Base-by-base conservation (phyloP, 352 stramenopile species). In the Plasmopara viticola region DNA sequence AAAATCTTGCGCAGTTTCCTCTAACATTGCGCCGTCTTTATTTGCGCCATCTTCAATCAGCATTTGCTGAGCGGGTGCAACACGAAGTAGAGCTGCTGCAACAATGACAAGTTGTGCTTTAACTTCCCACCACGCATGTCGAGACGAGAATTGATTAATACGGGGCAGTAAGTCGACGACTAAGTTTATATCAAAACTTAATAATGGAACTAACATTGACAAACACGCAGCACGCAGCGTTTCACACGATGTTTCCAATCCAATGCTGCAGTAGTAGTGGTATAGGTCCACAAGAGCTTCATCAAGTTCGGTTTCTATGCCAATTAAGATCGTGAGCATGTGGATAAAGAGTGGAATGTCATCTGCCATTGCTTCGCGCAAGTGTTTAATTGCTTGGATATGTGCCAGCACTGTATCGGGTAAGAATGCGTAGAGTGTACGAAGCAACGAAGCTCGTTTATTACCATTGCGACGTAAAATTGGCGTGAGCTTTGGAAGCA, bases 191-290 rank as follows among this genome's bases (percentile, higher is more conserved):
- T 91, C 68, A 49, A 74, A 84, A 20, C 56, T 65, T 5, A 68
- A 35, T 14, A 72, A 63, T 17, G 56, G 38, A 18, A 67, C 33
- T 34, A 95, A 61, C 83, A 95, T 95, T 12, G 75, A 84, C 29
- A 95, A 51, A 17, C 75, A 86, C 18, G 77, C 78, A 10, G 85
- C 83, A 15, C 82, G 78, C 1, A 95, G 67, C 47, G 90, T 90
- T 30, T 87, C 77, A 43, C 76, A 87, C 15, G 77, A 40, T 15
- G 68, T 74, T 47, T 89, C 78, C 10, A 92, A 53, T 4, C 83
- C 85, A 35, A 94, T 94, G 62, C 79, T 86, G 58, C 70, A 88
- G 58, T 95, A 95, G 60, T 95, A 95, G 44, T 89, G 62, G 37
- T 95, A 95, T 41, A 94, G 53, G 39, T 95, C 85, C 20, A 86